phyloP scores from a whole-genome alignment of 345 rosid genomes.

The Isatis tinctoria region DNA sequence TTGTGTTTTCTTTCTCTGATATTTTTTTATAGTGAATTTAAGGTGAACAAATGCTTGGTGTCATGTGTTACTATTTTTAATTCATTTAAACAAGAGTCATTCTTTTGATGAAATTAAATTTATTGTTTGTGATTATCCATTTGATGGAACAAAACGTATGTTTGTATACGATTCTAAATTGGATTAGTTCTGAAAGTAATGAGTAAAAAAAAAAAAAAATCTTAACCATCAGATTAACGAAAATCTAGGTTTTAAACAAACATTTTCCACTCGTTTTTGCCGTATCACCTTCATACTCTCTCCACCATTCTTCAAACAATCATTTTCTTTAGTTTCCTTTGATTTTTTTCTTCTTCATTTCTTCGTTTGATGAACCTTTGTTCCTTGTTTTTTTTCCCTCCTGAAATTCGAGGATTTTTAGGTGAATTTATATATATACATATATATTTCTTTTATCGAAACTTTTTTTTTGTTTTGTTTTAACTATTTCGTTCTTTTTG shows the following conservation, averaged over 20 bases:
- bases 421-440: background rate
- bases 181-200: constrained; percentile 29
- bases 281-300: constrained; percentile 20
- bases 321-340: constrained; percentile 33
- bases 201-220: background rate
- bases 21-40: too few relatives aligned
- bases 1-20: too few relatives aligned
- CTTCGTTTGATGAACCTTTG: constrained; percentile 16
- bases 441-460: background rate
- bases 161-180: constrained; percentile 12
- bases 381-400: constrained; percentile 6
- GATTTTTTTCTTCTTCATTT: background rate
- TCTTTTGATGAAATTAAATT: too few relatives aligned
- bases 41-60: too few relatives aligned
- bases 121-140: background rate
- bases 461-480: background rate
- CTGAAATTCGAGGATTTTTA: background rate
- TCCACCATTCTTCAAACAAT: constrained; percentile 30
- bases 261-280: constrained; percentile 24
- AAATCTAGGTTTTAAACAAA: constrained; percentile 34
- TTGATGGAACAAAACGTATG: background rate
- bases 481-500: background rate
- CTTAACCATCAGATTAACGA: constrained; percentile 39
- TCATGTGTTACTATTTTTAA: too few relatives aligned
- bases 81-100: too few relatives aligned